These are phyloP conservation scores for Eucalyptus lansdowneana DNA, from an alignment of 345 rosid genomes.

Conservation along the genomic window DNA sequence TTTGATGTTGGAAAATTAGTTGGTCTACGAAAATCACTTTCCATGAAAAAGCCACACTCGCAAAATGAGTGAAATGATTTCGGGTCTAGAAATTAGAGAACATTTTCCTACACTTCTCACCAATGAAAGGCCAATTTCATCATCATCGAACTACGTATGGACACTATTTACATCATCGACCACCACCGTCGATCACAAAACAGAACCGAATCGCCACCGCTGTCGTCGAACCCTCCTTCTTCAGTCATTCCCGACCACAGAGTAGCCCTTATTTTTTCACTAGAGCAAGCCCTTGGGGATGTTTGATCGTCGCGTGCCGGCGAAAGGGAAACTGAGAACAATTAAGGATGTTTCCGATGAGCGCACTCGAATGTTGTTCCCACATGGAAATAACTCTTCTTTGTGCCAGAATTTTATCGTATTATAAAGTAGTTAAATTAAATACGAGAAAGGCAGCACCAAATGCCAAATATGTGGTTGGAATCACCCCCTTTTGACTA, in stretches of 20 bases:
- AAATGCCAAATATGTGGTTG: not conserved
- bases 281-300: not conserved
- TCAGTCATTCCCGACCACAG: not conserved
- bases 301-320: not conserved
- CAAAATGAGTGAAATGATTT: not conserved
- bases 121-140: not conserved
- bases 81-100: not conserved
- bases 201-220: not conserved
- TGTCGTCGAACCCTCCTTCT: not conserved
- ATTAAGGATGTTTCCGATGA: not conserved
- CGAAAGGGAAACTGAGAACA: not conserved
- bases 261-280: not conserved
- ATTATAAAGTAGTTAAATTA: not conserved
- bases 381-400: not conserved
- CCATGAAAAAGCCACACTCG: too few relatives aligned
- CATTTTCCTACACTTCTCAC: not conserved
- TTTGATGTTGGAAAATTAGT: too few relatives aligned
- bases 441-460: not conserved
- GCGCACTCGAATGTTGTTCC: not conserved
- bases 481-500: not conserved
- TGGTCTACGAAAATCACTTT: too few relatives aligned
- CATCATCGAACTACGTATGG: not conserved
- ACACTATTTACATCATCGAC: not conserved
- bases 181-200: not conserved
- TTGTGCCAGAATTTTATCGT: not conserved